Evolutionary conservation across 345 rosid genomes (phyloP), one percentile per base, ranked within the genome.

Genomic region (Brassica nigra): DNA sequence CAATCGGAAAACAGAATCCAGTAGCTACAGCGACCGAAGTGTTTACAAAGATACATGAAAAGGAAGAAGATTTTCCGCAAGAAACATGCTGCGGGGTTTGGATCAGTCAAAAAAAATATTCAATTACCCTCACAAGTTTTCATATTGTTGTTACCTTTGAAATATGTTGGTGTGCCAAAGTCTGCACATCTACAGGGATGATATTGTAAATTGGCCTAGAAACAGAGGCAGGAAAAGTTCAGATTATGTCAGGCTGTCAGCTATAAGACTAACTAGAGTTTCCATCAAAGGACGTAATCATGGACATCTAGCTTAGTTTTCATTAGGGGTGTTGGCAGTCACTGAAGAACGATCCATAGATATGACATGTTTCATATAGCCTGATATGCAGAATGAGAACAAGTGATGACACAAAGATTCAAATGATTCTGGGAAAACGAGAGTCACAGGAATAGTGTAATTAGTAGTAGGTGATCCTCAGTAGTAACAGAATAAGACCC

Each of bases 71-170:
- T 47, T 47, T 47, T 3, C 55, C 55, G 55, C 55, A 47, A 47
- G 55, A 47, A 47, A 47, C 55, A 52, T 52, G 57, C 57, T n/a
- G 20, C n/a, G 18, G 57, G 57, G 57, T 52, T 52, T 52, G 57
- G 57, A 52, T 52, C 57, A 52, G 57, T 52, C 0, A 74, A 64
- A 16, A 77, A 69, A 36, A 23, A 23, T 23, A 16, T 8, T 52
- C 34, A 23, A 36, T n/a, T 61, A 71, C 23, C 62, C 62, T 42
- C 6, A 44, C 20, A 63, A 57, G 57, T 39, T 52, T 15, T 28
- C 72, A 62, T 59, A 31, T 70, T 3, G 20, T 27, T 5, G 61
- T 85, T 86, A 95, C 99, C 97, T 90, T 89, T 71, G 88, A 85
- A 66, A 87, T 81, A 78, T 86, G 87, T 12, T 88, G 77, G 69